phyloP scores from a whole-genome alignment of 345 rosid species.

The Gossypium australe region DNA sequence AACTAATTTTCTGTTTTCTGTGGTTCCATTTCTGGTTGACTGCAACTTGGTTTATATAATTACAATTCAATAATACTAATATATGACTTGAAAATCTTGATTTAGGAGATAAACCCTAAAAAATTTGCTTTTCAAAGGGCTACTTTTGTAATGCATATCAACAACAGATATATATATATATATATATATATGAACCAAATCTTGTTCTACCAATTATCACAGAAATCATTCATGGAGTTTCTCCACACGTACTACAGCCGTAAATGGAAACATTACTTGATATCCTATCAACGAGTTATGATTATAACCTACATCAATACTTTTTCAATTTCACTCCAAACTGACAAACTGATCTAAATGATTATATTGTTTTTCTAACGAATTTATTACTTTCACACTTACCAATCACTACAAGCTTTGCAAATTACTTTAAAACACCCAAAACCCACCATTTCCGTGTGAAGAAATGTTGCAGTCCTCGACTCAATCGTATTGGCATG shows the following conservation, averaged over 20 bases:
- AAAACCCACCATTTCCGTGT: not conserved
- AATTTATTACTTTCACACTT: not conserved
- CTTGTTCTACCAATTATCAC: not conserved
- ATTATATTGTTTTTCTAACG: not conserved
- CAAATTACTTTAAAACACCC: not conserved
- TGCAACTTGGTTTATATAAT: not conserved
- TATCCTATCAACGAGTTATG: not conserved
- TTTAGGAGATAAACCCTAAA: not conserved
- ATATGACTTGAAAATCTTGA: not conserved
- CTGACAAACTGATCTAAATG: not conserved
- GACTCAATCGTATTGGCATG: conserved; percentile 34
- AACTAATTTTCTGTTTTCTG: not conserved
- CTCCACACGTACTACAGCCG: not conserved
- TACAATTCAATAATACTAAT: not conserved
- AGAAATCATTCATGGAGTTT: not conserved
- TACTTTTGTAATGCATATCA: not conserved
- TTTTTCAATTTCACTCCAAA: not conserved
- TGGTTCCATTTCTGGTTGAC: not conserved
- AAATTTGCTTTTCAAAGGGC: not conserved
- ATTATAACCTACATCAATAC: not conserved
- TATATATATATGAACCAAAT: not conserved
- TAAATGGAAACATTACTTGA: not conserved
- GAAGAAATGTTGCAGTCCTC: not conserved
- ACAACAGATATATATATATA: not conserved
- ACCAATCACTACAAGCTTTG: not conserved